These are phyloP conservation scores for Seminavis robusta DNA, from an alignment of 108 stramenopile genomes.

Conservation along the genomic window DNA sequence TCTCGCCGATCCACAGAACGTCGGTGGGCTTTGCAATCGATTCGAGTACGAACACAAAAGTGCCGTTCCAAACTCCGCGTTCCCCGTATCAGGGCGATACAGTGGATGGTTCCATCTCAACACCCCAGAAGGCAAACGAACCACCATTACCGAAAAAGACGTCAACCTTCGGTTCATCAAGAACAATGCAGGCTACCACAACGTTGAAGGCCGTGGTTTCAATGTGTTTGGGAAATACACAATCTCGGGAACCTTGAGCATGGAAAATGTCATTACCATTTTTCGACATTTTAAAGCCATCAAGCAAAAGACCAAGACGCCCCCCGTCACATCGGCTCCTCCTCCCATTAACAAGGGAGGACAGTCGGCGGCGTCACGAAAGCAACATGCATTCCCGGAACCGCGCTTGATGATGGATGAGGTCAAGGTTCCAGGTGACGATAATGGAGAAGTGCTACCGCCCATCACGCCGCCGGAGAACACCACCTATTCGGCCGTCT, in stretches of 20 bases:
- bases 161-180: conserved; percentile 68
- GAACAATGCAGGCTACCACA: conserved; percentile 78
- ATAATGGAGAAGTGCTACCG: conserved; percentile 5
- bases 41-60: conserved; percentile 87
- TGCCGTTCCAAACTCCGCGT: conserved; percentile 34
- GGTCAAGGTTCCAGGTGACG: conserved; percentile 47
- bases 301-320: conserved; percentile 31
- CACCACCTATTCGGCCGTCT: conserved; percentile 57
- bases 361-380: conserved; percentile 2
- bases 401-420: conserved; percentile 55
- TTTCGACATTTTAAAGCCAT: conserved; percentile 72
- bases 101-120: conserved; percentile 79
- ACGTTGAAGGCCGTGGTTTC: conserved; percentile 81
- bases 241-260: conserved; percentile 69
- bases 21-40: conserved; percentile 51
- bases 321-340: conserved; percentile 34
- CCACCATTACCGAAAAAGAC: conserved; percentile 65
- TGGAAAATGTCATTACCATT: conserved; percentile 68
- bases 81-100: conserved; percentile 76
- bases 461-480: conserved; percentile 38
- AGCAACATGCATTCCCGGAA: too few relatives aligned
- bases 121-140: conserved; percentile 45
- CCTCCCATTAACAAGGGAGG: conserved; percentile 38
- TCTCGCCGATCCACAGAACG: conserved; percentile 62
- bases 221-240: conserved; percentile 84